Evolutionary conservation across 768 basidiomycete genomes (phyloP).

Genomic region (Podaxis carcinomalis): DNA sequence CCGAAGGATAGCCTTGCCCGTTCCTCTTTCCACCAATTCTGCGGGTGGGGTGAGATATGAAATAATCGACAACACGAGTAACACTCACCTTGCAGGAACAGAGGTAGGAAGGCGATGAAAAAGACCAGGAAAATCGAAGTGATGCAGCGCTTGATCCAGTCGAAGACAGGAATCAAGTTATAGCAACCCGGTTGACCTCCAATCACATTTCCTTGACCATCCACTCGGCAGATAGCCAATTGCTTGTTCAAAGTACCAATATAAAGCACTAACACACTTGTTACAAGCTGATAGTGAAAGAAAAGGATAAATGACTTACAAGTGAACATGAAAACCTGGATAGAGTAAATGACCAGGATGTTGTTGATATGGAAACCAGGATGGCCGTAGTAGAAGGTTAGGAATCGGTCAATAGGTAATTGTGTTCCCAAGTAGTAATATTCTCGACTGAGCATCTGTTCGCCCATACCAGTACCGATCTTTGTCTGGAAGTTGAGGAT

Average conservation of each 20-base stretch:
- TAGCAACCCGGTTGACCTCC: conserved; percentile 91
- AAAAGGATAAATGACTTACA: conserved; percentile 43
- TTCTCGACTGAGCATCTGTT: conserved; percentile 99
- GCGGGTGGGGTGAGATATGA: not conserved
- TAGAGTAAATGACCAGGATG: conserved; percentile 96
- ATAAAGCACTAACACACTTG: conserved; percentile 61
- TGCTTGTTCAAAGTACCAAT: conserved; percentile 96
- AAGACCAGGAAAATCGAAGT: conserved; percentile 98
- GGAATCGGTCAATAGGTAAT: conserved; percentile 95
- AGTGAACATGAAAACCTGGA: conserved; percentile 96
- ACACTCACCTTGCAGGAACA: conserved; percentile 87
- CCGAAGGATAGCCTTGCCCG: conserved; percentile 90
- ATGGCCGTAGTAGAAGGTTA: conserved; percentile 99
- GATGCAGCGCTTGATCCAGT: conserved; percentile 97
- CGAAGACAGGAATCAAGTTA: conserved; percentile 93
- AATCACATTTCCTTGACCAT: conserved; percentile 74
- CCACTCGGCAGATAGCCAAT: conserved; percentile 82
- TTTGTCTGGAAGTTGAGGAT: conserved; percentile 99
- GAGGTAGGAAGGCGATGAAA: conserved; percentile 93
- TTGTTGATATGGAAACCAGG: conserved; percentile 99
- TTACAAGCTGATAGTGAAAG: conserved; percentile 7
- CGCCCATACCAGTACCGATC: conserved; percentile 99
- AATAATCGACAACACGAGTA: not conserved
- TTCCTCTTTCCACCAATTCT: conserved; percentile 97
- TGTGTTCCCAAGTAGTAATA: conserved; percentile 99